Evolutionary conservation across 75 land plant genomes (phyloP).

Genomic region (Pinus albicaulis): DNA sequence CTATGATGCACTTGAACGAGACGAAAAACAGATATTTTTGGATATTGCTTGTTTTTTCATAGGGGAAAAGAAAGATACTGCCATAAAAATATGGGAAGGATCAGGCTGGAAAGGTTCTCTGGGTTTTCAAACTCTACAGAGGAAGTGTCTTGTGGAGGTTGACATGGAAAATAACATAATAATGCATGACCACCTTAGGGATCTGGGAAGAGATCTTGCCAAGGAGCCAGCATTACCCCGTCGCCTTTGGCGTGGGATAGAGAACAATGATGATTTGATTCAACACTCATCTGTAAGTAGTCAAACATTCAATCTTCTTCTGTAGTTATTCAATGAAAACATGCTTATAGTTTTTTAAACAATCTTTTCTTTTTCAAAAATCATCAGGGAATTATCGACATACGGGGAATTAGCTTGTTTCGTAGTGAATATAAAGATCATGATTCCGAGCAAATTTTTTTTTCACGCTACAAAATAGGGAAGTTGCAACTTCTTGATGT

Average conservation of each 20-base stretch:
- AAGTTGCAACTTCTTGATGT: too few relatives aligned
- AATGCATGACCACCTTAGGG: constrained; percentile 1
- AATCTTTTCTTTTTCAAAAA: too few relatives aligned
- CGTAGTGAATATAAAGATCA: too few relatives aligned
- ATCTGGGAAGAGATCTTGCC: not conserved
- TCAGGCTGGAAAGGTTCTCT: not conserved
- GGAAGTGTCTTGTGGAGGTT: not conserved
- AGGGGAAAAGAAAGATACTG: not conserved
- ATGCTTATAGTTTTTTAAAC: too few relatives aligned
- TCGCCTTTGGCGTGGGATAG: not conserved
- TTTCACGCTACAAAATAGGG: too few relatives aligned
- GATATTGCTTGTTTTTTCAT: not conserved
- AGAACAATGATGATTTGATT: too few relatives aligned
- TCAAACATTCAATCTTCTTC: too few relatives aligned
- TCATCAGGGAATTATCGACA: too few relatives aligned
- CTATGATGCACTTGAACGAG: not conserved
- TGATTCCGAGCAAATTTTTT: too few relatives aligned
- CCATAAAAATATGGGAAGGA: not conserved
- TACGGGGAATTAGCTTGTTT: too few relatives aligned
- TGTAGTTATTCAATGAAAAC: too few relatives aligned
- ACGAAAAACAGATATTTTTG: not conserved
- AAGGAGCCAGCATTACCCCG: not conserved
- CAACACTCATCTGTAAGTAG: too few relatives aligned
- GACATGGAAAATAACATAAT: not conserved
- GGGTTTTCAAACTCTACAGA: not conserved